Conservation (phyloP, 768 basidiomycete genomes). For the Russula earlei region DNA sequence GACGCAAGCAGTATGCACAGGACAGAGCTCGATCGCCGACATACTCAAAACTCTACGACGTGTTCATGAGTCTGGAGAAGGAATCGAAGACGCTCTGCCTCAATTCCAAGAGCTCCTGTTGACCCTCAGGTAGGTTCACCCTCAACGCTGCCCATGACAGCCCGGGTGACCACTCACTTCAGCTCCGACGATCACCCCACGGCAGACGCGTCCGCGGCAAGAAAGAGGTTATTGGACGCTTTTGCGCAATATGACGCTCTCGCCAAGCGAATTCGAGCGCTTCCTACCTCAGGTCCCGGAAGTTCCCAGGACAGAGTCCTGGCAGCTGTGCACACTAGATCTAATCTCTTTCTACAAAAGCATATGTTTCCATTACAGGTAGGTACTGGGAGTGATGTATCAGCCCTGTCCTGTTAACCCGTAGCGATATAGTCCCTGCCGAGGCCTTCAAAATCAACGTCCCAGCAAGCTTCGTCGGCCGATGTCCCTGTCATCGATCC, state of each 20-base stretch:
- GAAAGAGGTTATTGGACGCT: slow-evolving; percentile 76
- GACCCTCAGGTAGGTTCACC: slow-evolving; percentile 46
- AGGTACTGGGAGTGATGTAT: slow-evolving; percentile 15
- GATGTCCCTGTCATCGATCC: slow-evolving; percentile 37
- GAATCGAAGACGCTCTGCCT: slow-evolving; percentile 88
- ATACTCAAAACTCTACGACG: slow-evolving; percentile 30
- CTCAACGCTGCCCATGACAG: background rate
- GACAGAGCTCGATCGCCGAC: slow-evolving; percentile 29
- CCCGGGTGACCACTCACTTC: slow-evolving; percentile 25
- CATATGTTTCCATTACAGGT: slow-evolving; percentile 86
- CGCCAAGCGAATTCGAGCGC: slow-evolving; percentile 70
- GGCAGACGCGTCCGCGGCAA: slow-evolving; percentile 56
- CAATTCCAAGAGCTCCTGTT: slow-evolving; percentile 81
- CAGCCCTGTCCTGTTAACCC: background rate
- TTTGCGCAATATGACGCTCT: slow-evolving; percentile 86
- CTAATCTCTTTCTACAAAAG: slow-evolving; percentile 75
- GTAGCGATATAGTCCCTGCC: slow-evolving; percentile 33
- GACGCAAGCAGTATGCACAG: slow-evolving; percentile 71
- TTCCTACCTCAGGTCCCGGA: slow-evolving; percentile 54
- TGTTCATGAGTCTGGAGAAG: slow-evolving; percentile 64
- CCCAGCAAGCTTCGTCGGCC: slow-evolving; percentile 19
- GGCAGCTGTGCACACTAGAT: slow-evolving; percentile 64
- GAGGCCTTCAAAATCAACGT: slow-evolving; percentile 33
- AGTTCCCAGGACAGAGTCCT: slow-evolving; percentile 82
- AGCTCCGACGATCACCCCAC: slow-evolving; percentile 44